These are phyloP conservation scores for Exophiala spinifera DNA, from an alignment of 2,329 filamentous ascomycete species.

Conservation along the genomic window DNA sequence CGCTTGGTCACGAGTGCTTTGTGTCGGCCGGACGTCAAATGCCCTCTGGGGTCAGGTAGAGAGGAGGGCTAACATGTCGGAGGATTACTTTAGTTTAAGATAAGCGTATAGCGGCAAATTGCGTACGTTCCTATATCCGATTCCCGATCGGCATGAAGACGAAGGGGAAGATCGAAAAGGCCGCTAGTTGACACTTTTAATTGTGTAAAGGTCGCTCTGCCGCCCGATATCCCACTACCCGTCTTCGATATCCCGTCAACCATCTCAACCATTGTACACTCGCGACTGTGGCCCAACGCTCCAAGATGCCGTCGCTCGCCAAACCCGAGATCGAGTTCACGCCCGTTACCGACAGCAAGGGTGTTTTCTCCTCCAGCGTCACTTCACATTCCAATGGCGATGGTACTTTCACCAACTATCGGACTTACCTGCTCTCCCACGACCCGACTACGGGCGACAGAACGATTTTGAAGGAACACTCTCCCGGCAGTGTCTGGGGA, in stretches of 20 bases:
- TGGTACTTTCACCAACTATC: conserved; percentile 2
- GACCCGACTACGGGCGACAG: conserved; percentile 6
- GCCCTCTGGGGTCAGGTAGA: too few relatives aligned
- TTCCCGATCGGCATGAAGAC: background rate
- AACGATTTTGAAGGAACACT: conserved; percentile 7
- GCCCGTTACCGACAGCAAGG: background rate
- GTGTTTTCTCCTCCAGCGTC: conserved; percentile 3
- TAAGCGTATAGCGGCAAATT: too few relatives aligned
- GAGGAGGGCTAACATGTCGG: too few relatives aligned
- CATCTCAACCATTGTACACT: too few relatives aligned
- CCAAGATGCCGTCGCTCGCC: conserved; percentile 2
- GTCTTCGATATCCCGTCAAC: too few relatives aligned
- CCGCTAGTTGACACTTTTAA: too few relatives aligned
- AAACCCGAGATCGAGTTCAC: conserved; percentile 7
- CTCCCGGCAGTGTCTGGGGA: conserved; percentile 5
- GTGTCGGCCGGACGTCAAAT: too few relatives aligned
- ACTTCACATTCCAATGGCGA: background rate
- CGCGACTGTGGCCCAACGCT: background rate
- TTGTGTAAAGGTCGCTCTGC: too few relatives aligned
- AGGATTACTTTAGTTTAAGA: too few relatives aligned
- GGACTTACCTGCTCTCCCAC: conserved; percentile 2
- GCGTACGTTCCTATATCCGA: background rate
- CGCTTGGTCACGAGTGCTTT: too few relatives aligned
- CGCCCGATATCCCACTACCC: too few relatives aligned
- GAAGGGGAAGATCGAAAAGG: too few relatives aligned